phyloP scores from a whole-genome alignment of 441 rosid species.

The Populus trichocarpa region DNA sequence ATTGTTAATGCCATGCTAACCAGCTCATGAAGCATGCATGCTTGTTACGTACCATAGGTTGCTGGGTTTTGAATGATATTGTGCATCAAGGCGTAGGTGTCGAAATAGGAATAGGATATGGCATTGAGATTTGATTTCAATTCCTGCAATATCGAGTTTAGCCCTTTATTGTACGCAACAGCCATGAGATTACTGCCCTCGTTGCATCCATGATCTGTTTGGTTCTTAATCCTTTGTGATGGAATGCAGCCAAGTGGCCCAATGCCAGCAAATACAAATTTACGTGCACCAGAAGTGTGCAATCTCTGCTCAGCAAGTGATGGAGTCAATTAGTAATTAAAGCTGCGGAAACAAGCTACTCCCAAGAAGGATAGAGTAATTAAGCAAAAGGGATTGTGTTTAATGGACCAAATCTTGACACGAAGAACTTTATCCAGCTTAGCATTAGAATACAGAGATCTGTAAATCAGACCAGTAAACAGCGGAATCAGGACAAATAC shows the following conservation, averaged over 20 bases:
- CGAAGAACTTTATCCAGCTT: neutral
- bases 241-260: slow-evolving; percentile 37
- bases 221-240: slow-evolving; percentile 20
- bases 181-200: slow-evolving; percentile 22
- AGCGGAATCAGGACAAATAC: slow-evolving; percentile 3
- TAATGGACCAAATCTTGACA: neutral
- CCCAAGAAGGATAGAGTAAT: neutral
- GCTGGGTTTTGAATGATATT: slow-evolving; percentile 27
- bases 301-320: slow-evolving; percentile 24
- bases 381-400: neutral
- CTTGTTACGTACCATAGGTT: slow-evolving; percentile 20
- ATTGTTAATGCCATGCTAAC: neutral
- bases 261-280: slow-evolving; percentile 32
- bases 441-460: neutral
- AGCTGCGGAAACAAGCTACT: neutral
- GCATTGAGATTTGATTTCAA: slow-evolving; percentile 25
- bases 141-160: slow-evolving; percentile 21
- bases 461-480: neutral
- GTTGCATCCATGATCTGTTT: slow-evolving; percentile 23
- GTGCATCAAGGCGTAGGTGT: slow-evolving; percentile 19
- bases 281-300: slow-evolving; percentile 28
- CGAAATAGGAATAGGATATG: slow-evolving; percentile 30
- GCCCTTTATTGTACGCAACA: slow-evolving; percentile 19
- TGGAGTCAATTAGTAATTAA: neutral
- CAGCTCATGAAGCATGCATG: neutral